Evolutionary conservation across 441 rosid genomes (phyloP), one percentile per base, ranked within the genome.

Genomic region (Flueggea neowawraea): DNA sequence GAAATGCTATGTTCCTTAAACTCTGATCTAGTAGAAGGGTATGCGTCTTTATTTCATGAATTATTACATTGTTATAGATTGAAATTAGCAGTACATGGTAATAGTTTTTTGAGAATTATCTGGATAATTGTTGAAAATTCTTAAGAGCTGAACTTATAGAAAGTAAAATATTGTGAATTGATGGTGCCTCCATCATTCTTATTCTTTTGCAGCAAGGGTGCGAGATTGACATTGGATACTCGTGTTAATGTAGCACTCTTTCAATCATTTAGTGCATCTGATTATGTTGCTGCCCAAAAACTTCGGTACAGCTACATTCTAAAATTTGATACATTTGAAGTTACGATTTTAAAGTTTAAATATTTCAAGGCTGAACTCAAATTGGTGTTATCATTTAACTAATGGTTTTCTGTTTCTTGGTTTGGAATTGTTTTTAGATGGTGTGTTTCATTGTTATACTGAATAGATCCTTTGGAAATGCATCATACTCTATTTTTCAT

Each of bases 241-340:
- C 90, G 96, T 44, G 80, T 84, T 55, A 91, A 61, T 69, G 53
- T 87, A 76, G 89, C 83, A 15, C 69, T 91, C 45, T 91, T 89
- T 75, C 82, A 79, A 69, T 81, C 96, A 55, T 91, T 91, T 79
- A 71, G 79, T 63, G 97, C 89, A 60, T 54, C 95, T 59, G 96
- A 91, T 63, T 91, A 81, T 73, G 79, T 91, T 66, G 77, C 88
- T 70, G 81, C 97, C 39, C 97, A 91, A 63, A 61, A 90, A 79
- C 65, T 91, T 5, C 85, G 97, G 97, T 89, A 73, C 75, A 79
- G 60, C 31, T 31, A 28, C 11, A 51, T 64, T 12, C 6, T 16
- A 36, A 36, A 36, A 36, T 36, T 36, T 36, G 41, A 36, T 36
- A 3, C 41, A 36, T 5, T 36, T 36, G 9, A 36, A 36, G 41